phyloP scores from a whole-genome alignment of 805 yeast species.

The Metschnikowia noctiluminum region DNA sequence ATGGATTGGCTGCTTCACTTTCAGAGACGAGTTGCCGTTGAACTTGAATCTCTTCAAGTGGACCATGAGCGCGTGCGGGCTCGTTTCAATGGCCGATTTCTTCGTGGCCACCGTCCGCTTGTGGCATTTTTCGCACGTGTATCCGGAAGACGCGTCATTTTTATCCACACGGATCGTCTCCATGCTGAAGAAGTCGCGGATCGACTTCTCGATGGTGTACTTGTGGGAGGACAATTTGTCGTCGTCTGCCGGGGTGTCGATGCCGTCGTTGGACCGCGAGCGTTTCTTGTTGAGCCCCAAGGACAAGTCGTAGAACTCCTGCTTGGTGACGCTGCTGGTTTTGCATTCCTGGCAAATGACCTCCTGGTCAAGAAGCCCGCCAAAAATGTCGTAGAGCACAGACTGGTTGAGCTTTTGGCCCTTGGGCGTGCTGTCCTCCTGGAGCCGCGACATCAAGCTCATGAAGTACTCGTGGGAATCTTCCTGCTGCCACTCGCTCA shows the following conservation, averaged over 20 bases:
- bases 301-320: slow-evolving; percentile 90
- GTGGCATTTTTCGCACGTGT: slow-evolving; percentile 84
- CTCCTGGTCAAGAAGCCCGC: slow-evolving; percentile 80
- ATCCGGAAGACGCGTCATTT: slow-evolving; percentile 64
- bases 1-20: slow-evolving; percentile 81
- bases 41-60: slow-evolving; percentile 91
- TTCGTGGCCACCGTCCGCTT: slow-evolving; percentile 74
- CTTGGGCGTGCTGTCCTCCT: slow-evolving; percentile 88
- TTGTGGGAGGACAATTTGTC: slow-evolving; percentile 1
- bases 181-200: slow-evolving; percentile 77
- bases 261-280: slow-evolving; percentile 10
- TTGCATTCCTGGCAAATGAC: slow-evolving; percentile 82
- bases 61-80: slow-evolving; percentile 84
- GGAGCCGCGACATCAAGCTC: slow-evolving; percentile 83
- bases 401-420: slow-evolving; percentile 81
- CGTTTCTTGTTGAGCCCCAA: slow-evolving; percentile 60
- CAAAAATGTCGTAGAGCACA: slow-evolving; percentile 88
- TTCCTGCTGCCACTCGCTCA: slow-evolving; percentile 97
- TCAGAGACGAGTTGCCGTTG: slow-evolving; percentile 73
- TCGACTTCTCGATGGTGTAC: slow-evolving; percentile 71
- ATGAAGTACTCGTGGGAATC: slow-evolving; percentile 96
- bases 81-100: slow-evolving; percentile 65
- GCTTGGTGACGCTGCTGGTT: slow-evolving; percentile 81
- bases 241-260: not conserved
- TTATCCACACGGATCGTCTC: slow-evolving; percentile 72